Conservation (phyloP, 2,329 filamentous ascomycete species). For the Fusarium sp. region DNA sequence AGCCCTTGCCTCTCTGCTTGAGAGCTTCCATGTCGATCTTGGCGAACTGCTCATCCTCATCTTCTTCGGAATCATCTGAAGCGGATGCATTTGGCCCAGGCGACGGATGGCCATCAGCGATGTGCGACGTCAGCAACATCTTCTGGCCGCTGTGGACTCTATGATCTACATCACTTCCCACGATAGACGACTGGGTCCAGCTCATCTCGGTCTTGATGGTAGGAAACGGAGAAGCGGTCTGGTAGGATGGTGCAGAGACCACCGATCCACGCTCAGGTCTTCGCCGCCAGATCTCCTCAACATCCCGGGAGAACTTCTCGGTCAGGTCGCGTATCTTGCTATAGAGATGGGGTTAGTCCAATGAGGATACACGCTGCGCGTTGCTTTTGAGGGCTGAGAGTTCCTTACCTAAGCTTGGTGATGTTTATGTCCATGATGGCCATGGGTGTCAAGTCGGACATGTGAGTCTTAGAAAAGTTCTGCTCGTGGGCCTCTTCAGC, state of each 20-base stretch:
- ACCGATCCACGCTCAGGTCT: slow-evolving; percentile 21
- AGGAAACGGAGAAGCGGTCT: slow-evolving; percentile 40
- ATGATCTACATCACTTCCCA: slow-evolving; percentile 36
- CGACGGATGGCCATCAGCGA: slow-evolving; percentile 21
- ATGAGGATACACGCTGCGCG: background rate
- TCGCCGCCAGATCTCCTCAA: slow-evolving; percentile 49
- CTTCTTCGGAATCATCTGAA: slow-evolving; percentile 48
- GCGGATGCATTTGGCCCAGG: slow-evolving; percentile 37
- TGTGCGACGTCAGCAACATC: slow-evolving; percentile 39
- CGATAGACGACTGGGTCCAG: slow-evolving; percentile 26
- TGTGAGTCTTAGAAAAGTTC: slow-evolving; percentile 36
- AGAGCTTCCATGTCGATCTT: slow-evolving; percentile 55
- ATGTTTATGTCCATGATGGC: slow-evolving; percentile 49
- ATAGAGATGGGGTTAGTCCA: slow-evolving; percentile 25
- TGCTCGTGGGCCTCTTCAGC: slow-evolving; percentile 45
- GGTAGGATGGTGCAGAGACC: slow-evolving; percentile 26
- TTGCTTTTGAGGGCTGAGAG: background rate
- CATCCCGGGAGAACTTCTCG: slow-evolving; percentile 49
- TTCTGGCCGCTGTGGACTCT: slow-evolving; percentile 38
- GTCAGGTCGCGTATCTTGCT: slow-evolving; percentile 52
- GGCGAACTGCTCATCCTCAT: slow-evolving; percentile 51
- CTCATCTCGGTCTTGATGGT: slow-evolving; percentile 38
- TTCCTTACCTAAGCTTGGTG: slow-evolving; percentile 49
- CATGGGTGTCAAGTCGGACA: slow-evolving; percentile 47
- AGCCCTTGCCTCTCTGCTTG: slow-evolving; percentile 54